phyloP scores from a whole-genome alignment of 495 filamentous ascomycete species.

The Penicillium taxi region DNA sequence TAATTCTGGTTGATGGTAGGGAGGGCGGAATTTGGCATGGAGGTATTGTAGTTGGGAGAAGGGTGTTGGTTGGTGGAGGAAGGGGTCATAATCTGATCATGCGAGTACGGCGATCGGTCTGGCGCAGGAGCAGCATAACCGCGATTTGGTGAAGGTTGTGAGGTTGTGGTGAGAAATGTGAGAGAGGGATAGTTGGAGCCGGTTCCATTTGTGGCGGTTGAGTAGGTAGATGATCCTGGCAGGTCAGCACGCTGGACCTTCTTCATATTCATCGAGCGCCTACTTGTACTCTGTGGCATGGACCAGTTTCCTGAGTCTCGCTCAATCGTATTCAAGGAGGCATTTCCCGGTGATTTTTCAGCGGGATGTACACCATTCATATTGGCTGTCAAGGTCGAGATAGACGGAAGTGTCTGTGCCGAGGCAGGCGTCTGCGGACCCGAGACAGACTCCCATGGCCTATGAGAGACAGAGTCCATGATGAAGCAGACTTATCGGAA shows the following conservation, averaged over 20 bases:
- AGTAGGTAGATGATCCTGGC: constrained; percentile 49
- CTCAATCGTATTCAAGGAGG: constrained; percentile 43
- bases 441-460: constrained; percentile 37
- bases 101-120: constrained; percentile 38
- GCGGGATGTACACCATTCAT: constrained; percentile 29
- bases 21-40: constrained; percentile 35
- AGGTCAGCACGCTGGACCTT: constrained; percentile 20
- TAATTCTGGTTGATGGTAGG: constrained; percentile 47
- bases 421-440: constrained; percentile 32
- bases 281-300: constrained; percentile 45
- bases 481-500: background rate
- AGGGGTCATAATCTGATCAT: constrained; percentile 38
- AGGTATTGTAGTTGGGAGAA: constrained; percentile 35
- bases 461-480: constrained; percentile 38
- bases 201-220: constrained; percentile 41
- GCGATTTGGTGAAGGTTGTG: constrained; percentile 46
- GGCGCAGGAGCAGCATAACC: constrained; percentile 35
- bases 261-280: constrained; percentile 10
- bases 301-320: constrained; percentile 47
- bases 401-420: constrained; percentile 42
- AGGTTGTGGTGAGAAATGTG: constrained; percentile 40
- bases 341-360: constrained; percentile 39
- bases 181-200: constrained; percentile 42
- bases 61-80: constrained; percentile 39
- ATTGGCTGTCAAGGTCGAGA: constrained; percentile 39